Conservation (phyloP, 805 yeast genomes). For the Pichia phayaonensis region DNA sequence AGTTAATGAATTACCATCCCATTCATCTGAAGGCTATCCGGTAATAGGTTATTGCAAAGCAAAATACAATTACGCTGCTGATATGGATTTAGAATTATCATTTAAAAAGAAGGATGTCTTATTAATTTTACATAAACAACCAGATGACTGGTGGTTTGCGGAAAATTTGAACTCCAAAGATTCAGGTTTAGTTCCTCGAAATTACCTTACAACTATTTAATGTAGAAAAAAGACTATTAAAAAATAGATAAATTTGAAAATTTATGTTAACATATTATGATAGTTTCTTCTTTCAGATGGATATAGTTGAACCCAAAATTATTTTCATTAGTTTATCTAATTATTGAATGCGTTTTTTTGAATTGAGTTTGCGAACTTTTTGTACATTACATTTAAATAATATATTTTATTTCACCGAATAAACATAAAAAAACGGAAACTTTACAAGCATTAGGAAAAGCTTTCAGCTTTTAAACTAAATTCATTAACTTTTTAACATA, state of each 20-base stretch:
- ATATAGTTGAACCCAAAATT: background rate
- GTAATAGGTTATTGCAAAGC: slow-evolving; percentile 49
- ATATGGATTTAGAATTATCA: slow-evolving; percentile 51
- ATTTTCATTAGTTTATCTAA: background rate
- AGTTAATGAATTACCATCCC: slow-evolving; percentile 34
- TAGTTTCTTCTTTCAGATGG: background rate
- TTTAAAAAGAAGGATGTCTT: slow-evolving; percentile 52
- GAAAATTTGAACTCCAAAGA: slow-evolving; percentile 41
- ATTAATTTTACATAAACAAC: slow-evolving; percentile 48
- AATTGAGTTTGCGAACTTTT: background rate
- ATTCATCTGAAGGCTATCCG: slow-evolving; percentile 45
- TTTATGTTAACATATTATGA: background rate
- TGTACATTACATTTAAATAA: background rate
- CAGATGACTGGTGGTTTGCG: slow-evolving; percentile 73
- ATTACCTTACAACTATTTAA: slow-evolving; percentile 34
- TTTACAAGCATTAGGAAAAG: background rate
- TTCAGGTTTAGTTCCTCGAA: slow-evolving; percentile 59
- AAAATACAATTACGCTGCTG: slow-evolving; percentile 49
- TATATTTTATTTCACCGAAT: background rate
- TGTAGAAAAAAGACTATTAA: background rate
- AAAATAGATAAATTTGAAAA: background rate
- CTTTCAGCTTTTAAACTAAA: slow-evolving; percentile 13
- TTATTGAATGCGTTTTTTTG: background rate
- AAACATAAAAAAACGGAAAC: background rate
- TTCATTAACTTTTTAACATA: slow-evolving; percentile 39